phyloP scores from a whole-genome alignment of 2,329 filamentous ascomycete species.

The Pestalotiopsis sp. region DNA sequence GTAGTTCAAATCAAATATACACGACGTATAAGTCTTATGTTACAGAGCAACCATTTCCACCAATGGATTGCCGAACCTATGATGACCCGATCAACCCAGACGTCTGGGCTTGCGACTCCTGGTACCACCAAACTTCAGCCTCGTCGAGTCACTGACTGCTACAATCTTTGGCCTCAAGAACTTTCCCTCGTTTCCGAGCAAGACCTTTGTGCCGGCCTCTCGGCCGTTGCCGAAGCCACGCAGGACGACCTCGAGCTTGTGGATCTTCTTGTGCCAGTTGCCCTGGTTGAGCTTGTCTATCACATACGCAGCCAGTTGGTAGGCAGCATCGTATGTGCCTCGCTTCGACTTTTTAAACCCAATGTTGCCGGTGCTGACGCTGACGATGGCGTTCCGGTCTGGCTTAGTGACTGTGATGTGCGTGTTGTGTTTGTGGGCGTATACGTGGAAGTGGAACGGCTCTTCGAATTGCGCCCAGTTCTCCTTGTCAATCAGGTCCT shows the following conservation, averaged over 20 bases:
- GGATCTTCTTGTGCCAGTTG: slow-evolving; percentile 75
- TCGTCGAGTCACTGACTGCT: slow-evolving; percentile 82
- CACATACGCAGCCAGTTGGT: slow-evolving; percentile 83
- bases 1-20: slow-evolving; percentile 19
- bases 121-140: slow-evolving; percentile 93
- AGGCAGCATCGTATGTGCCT: slow-evolving; percentile 85
- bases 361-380: slow-evolving; percentile 80
- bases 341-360: slow-evolving; percentile 86
- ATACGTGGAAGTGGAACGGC: slow-evolving; percentile 86
- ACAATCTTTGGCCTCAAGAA: slow-evolving; percentile 73
- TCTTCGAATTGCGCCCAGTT: slow-evolving; percentile 41
- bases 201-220: slow-evolving; percentile 86
- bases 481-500: slow-evolving; percentile 30
- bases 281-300: slow-evolving; percentile 83
- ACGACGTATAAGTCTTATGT: slow-evolving; percentile 23
- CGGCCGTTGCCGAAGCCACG: slow-evolving; percentile 85
- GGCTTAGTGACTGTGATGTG: slow-evolving; percentile 89
- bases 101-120: slow-evolving; percentile 84
- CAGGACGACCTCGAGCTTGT: slow-evolving; percentile 76
- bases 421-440: slow-evolving; percentile 88
- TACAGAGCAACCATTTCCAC: slow-evolving; percentile 17
- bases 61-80: neutral
- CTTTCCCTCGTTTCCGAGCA: slow-evolving; percentile 84
- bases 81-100: slow-evolving; percentile 45
- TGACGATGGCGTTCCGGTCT: slow-evolving; percentile 76